These are phyloP conservation scores for Psilocybe cyanescens DNA, from an alignment of 768 basidiomycete genomes.

Conservation along the genomic window DNA sequence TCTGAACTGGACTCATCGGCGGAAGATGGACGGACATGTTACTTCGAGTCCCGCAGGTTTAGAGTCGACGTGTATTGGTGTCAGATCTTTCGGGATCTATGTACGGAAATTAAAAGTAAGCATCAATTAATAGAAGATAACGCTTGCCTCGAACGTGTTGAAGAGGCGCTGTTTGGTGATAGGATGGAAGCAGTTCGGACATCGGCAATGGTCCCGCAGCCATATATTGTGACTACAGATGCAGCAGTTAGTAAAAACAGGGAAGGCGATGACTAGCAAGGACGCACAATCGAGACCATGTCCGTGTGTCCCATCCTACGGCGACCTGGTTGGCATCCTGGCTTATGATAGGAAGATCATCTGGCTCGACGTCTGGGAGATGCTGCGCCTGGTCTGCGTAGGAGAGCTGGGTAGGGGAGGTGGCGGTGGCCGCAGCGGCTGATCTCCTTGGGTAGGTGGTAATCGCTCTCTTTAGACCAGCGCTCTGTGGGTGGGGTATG, in stretches of 20 bases:
- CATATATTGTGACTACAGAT: constrained; percentile 81
- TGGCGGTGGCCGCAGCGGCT: constrained; percentile 27
- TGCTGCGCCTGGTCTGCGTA: constrained; percentile 19
- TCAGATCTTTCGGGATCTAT: constrained; percentile 79
- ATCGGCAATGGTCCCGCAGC: constrained; percentile 93
- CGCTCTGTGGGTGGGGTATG: neutral
- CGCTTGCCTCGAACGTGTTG: constrained; percentile 77
- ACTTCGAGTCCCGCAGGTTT: constrained; percentile 71
- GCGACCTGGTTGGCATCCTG: constrained; percentile 64
- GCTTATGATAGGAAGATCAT: constrained; percentile 56
- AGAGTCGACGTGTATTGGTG: constrained; percentile 60
- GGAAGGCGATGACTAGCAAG: neutral
- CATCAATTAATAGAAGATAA: neutral
- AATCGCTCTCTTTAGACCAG: constrained; percentile 1
- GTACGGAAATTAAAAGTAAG: constrained; percentile 1
- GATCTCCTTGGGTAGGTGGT: constrained; percentile 11
- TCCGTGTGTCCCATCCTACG: constrained; percentile 73
- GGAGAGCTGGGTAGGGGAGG: constrained; percentile 17
- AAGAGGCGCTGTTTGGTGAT: constrained; percentile 90
- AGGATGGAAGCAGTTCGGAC: constrained; percentile 83
- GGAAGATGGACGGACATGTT: constrained; percentile 55
- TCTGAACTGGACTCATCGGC: neutral
- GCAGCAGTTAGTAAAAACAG: neutral
- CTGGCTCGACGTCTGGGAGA: constrained; percentile 31
- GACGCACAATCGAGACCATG: constrained; percentile 80